Evolutionary conservation across 192 early-diverging fungal species (phyloP).

Genomic region (Anaeromyces robustus): DNA sequence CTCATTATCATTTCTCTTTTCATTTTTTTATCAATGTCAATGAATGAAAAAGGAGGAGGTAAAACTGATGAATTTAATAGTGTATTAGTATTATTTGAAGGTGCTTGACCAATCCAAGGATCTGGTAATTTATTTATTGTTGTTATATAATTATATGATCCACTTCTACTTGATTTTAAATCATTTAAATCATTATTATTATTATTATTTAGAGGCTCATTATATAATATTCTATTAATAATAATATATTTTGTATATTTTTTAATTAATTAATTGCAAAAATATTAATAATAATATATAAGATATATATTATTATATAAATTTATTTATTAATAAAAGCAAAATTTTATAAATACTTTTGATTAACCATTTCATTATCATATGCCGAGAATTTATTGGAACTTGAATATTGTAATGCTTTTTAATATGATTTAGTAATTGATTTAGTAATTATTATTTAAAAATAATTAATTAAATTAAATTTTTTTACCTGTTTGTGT

Average conservation of each 20-base stretch:
- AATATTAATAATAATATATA: no score
- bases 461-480: neutral
- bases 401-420: neutral
- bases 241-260: no score
- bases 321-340: neutral
- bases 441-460: no score
- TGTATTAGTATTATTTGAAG: neutral
- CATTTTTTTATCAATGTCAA: neutral
- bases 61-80: neutral
- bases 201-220: neutral
- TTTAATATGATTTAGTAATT: neutral
- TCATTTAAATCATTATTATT: neutral
- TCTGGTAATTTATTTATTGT: neutral
- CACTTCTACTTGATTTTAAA: neutral
- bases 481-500: conserved; percentile 12
- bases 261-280: no score
- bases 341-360: neutral
- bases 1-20: neutral
- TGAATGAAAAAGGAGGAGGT: neutral
- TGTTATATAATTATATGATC: neutral
- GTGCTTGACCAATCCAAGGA: neutral
- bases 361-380: neutral
- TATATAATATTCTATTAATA: neutral
- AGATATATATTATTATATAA: no score
- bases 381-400: neutral